Evolutionary conservation across 2,329 filamentous ascomycete genomes (phyloP).

Genomic region (Aurifilum marmelostoma): DNA sequence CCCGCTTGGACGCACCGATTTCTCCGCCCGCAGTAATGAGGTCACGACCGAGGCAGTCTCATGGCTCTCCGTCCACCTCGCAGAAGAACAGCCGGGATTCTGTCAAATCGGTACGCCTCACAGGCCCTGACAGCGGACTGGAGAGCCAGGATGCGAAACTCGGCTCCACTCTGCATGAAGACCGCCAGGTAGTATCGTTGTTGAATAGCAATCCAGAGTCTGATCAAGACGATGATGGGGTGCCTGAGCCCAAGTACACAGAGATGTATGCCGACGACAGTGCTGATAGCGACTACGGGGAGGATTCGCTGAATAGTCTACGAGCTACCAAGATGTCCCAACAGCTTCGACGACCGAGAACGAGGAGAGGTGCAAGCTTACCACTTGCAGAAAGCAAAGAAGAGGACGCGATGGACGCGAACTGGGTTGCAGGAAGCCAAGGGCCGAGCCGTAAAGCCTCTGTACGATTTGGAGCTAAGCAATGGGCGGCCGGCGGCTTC

Average conservation of each 20-base stretch:
- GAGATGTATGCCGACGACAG: conserved; percentile 26
- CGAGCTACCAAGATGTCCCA: not conserved
- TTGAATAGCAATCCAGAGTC: conserved; percentile 18
- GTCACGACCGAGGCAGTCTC: conserved; percentile 1
- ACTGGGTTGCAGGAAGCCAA: conserved; percentile 17
- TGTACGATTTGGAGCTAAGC: not conserved
- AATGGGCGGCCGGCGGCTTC: not conserved
- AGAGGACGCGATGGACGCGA: not conserved
- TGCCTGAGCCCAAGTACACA: conserved; percentile 10
- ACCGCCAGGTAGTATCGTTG: conserved; percentile 15
- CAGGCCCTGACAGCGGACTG: not conserved
- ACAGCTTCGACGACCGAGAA: conserved; percentile 6
- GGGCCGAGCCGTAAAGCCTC: conserved; percentile 7
- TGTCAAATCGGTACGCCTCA: not conserved
- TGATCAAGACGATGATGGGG: not conserved
- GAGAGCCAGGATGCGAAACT: not conserved
- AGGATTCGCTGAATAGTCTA: not conserved
- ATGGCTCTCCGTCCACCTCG: not conserved
- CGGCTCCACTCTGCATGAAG: not conserved
- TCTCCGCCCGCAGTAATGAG: conserved; percentile 20
- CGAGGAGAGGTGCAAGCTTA: conserved; percentile 9
- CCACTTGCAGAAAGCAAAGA: conserved; percentile 10
- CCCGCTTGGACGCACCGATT: conserved; percentile 23
- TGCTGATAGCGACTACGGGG: conserved; percentile 19
- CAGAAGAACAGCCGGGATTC: not conserved